A percentile compares a stretch with the other conserved stretches of the same genome.
These are phyloP conservation scores for Diaporthe sp. DNA, from an alignment of 2,329 filamentous ascomycete genomes.

Conservation along the genomic window DNA sequence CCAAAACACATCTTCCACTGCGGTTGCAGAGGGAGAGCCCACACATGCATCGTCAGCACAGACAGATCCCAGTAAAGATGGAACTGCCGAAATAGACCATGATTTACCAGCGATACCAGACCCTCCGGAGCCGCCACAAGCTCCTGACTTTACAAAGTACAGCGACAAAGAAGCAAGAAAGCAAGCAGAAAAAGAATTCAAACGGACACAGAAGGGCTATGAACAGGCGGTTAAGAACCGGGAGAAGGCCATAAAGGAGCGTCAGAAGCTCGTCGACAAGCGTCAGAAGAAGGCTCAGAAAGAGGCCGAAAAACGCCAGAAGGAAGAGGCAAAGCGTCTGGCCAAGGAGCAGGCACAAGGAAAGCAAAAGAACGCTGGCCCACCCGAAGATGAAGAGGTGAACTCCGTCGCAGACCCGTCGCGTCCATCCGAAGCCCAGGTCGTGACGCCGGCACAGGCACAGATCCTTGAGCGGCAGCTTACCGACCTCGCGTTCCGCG, in stretches of 20 bases:
- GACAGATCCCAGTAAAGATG: slow-evolving; percentile 30
- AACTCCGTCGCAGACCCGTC: slow-evolving; percentile 1
- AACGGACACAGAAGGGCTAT: slow-evolving; percentile 71
- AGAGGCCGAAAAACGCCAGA: slow-evolving; percentile 42
- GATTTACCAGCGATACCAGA: slow-evolving; percentile 56
- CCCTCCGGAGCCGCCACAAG: slow-evolving; percentile 63
- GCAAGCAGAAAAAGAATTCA: slow-evolving; percentile 75
- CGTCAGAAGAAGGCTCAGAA: slow-evolving; percentile 57
- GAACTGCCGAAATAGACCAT: slow-evolving; percentile 33
- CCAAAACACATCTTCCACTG: slow-evolving; percentile 51
- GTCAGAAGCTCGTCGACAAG: slow-evolving; percentile 69
- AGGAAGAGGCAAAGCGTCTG: slow-evolving; percentile 37
- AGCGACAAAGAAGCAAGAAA: slow-evolving; percentile 74
- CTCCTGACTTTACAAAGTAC: slow-evolving; percentile 67
- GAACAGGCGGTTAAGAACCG: slow-evolving; percentile 74
- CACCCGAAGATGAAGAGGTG: background rate
- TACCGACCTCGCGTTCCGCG: slow-evolving; percentile 31
- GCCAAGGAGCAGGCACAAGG: slow-evolving; percentile 40
- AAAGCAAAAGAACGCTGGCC: slow-evolving; percentile 27
- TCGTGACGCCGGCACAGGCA: slow-evolving; percentile 25
- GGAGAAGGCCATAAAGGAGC: slow-evolving; percentile 71
- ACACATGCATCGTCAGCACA: slow-evolving; percentile 1
- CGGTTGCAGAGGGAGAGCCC: slow-evolving; percentile 44
- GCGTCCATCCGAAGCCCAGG: slow-evolving; percentile 14
- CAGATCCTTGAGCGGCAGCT: slow-evolving; percentile 33